Evolutionary conservation across 345 rosid species (phyloP).

Genomic region (Camelina neglecta): DNA sequence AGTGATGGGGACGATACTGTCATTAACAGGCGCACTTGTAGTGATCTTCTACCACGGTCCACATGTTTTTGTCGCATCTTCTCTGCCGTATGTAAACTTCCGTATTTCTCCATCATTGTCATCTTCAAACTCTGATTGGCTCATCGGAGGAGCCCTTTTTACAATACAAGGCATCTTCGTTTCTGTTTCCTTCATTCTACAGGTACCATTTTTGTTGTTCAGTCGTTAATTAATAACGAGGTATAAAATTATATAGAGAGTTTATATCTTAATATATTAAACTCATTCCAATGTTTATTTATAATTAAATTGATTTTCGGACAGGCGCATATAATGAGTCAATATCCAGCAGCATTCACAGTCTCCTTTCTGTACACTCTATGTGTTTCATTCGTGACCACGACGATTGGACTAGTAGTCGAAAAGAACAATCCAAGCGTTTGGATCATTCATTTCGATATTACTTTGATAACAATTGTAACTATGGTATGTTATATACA

Average conservation of each 20-base stretch:
- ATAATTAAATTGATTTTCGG: background rate
- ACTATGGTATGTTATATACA: constrained; percentile 45
- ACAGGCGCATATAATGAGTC: constrained; percentile 73
- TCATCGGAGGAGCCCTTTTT: constrained; percentile 68
- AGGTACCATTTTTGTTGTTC: background rate
- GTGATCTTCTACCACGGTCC: constrained; percentile 77
- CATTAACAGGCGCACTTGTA: constrained; percentile 72
- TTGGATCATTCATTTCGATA: constrained; percentile 60
- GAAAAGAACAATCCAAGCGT: constrained; percentile 53
- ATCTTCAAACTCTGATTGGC: constrained; percentile 61
- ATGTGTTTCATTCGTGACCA: constrained; percentile 54
- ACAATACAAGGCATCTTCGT: constrained; percentile 56
- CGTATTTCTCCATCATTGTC: constrained; percentile 42
- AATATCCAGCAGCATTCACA: constrained; percentile 72
- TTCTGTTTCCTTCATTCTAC: constrained; percentile 76
- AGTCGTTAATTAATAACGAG: no score
- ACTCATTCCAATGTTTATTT: background rate
- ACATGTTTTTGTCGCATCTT: constrained; percentile 44
- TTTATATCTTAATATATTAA: background rate
- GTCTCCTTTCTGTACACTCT: constrained; percentile 70
- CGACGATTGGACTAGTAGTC: constrained; percentile 51
- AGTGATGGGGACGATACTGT: constrained; percentile 72
- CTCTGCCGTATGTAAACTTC: constrained; percentile 35
- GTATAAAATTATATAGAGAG: no score
- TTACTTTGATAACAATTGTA: constrained; percentile 61